Evolutionary conservation across 2,329 filamentous ascomycete genomes (phyloP), one percentile per base, ranked within the genome.

Genomic region (Domatiomyces globalis): DNA sequence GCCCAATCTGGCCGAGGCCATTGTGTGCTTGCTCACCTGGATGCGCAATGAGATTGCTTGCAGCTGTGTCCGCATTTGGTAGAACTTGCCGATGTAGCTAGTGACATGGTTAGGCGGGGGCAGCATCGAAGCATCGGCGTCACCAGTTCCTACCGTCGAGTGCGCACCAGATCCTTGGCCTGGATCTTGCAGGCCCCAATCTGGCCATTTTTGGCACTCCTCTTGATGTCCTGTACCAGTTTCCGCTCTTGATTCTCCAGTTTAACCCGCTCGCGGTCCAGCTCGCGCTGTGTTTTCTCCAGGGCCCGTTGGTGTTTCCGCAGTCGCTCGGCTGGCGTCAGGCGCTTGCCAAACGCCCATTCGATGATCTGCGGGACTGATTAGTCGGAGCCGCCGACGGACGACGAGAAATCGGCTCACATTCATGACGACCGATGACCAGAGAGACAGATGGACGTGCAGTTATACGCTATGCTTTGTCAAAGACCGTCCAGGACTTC

Each of bases 221-320:
- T 94, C 75, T 95, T 96, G 73, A 98, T 98, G 65, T 96, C 90
- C 58, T 83, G 78, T 50, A 95, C 84, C 50, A 98, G 76, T 64
- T 94, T 95, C 80, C 95, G 96, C 74, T 98, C 92, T 67, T 98
- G 92, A 65, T 95, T 94, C 73, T 98, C 92, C 29, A 98, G 76
- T 73, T 98, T 98, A 58, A 89, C 83, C 52, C 92, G 80, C 68
- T 95, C 90, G 57, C 94, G 84, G 65, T 98, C 92, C 49, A 98
- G 79, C 68, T 98, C 92, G 61, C 92, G 83, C 64, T 96, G 92
- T 9, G 92, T 94, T 74, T 95, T 95, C 71, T 98, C 92, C 58
- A 98, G 82, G 60, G 92, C 88, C 62, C 92, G 81, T 72, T 96
- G 92, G 70, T 98, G 94, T 76, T 75, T 75, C 61, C 72, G 71